Conservation (phyloP, 2,329 filamentous ascomycete species). For the Cladosporium oxysporum region DNA sequence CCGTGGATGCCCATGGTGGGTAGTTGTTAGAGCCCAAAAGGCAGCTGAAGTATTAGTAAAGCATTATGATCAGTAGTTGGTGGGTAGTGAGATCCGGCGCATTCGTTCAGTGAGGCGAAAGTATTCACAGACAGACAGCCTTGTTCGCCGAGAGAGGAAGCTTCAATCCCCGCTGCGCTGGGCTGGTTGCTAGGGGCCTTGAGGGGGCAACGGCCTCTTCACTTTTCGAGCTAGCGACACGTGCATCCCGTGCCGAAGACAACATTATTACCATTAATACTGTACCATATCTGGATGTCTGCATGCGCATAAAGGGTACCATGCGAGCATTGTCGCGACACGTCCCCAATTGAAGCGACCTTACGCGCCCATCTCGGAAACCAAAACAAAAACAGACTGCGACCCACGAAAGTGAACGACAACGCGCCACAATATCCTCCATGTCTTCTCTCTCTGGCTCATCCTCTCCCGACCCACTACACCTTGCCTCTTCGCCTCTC, state of each 20-base stretch:
- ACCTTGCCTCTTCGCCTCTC: conserved; percentile 37
- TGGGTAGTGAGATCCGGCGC: not conserved
- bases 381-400: not conserved
- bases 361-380: not conserved
- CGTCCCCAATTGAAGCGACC: not conserved
- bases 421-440: not conserved
- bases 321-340: not conserved
- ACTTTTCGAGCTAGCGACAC: not conserved
- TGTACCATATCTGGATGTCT: not conserved
- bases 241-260: not conserved
- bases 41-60: not conserved
- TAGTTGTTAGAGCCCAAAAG: not conserved
- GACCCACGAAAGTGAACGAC: conserved; percentile 1
- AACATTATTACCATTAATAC: not conserved
- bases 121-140: not conserved
- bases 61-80: not conserved
- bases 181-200: not conserved
- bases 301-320: not conserved
- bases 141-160: not conserved
- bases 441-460: conserved; percentile 19
- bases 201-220: not conserved
- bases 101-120: not conserved
- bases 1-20: conserved; percentile 33
- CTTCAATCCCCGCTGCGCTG: not conserved
- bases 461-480: conserved; percentile 38